Evolutionary conservation across 306 rosid species (phyloP), one percentile per base, ranked within the genome.

Genomic region (Inga laurina): DNA sequence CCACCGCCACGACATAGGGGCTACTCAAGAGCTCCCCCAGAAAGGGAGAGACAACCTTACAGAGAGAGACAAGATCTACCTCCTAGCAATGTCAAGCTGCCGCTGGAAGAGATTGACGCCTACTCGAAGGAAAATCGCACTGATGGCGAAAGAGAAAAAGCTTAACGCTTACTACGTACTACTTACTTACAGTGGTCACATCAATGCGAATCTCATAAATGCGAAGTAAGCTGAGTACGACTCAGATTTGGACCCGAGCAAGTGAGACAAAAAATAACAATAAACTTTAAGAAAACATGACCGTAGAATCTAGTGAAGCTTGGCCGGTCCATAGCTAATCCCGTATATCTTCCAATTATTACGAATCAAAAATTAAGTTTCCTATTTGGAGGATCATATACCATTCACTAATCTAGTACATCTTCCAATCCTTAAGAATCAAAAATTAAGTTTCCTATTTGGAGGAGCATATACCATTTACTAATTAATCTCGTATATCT

Each of bases 301-400:
- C 44, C 32, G 79, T 81, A 49, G 91, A 88, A 90, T 88, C 91
- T 81, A 18, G 79, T 79, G 81, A 69, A 74, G 76, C 77, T 90
- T 87, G 88, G 86, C 88, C 64, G 83, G 87, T 85, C 75, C 44
- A 48, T 81, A 18, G 39, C 54, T 49, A 6, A 39, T 15, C 41
- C 41, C 76, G 16, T 39, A 39, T 27, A 72, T 32, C 30, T 27
- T 27, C 30, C 30, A 0, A 27, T 27, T 27, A 27, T 27, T 27
- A 27, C 30, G 30, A 27, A 27, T 27, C 30, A 27, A 27, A 27
- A 27, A 27, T 27, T 27, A 27, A 27, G 30, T 27, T 27, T 27
- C 30, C 30, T 27, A 27, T 27, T 27, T 27, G 30, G 30, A 27
- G 30, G 30, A 27, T 27, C 30, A 27, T 27, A 27, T 27, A 27